phyloP scores from a whole-genome alignment of 129 eudicot species.

The Scalesia atractyloides region DNA sequence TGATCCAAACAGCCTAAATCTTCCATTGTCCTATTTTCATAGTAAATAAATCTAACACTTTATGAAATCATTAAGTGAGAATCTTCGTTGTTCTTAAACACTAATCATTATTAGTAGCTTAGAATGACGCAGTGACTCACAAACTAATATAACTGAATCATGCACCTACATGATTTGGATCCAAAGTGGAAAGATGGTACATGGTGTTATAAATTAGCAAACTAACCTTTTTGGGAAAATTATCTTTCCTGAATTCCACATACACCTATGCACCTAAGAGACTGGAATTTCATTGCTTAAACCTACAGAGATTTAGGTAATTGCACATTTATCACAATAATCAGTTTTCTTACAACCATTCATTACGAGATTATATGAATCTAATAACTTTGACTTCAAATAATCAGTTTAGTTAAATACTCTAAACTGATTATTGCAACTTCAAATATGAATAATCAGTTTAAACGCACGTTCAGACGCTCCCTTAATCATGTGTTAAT shows the following conservation, averaged over 20 bases:
- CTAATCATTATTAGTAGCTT: background rate
- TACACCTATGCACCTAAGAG: constrained; percentile 4
- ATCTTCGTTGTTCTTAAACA: constrained; percentile 1
- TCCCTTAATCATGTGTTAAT: background rate
- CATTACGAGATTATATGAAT: background rate
- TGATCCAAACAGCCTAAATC: constrained; percentile 5
- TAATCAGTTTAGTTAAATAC: background rate
- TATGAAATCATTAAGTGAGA: background rate
- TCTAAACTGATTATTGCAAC: background rate
- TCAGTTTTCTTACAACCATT: constrained; percentile 4
- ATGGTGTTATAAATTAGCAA: background rate
- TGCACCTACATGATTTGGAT: constrained; percentile 13
- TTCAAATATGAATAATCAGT: background rate
- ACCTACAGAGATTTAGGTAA: background rate
- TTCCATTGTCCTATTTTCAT: background rate
- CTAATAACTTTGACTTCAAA: background rate
- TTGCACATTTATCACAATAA: constrained; percentile 8
- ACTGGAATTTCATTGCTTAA: background rate
- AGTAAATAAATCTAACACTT: background rate
- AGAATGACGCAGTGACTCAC: background rate
- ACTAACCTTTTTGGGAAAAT: background rate
- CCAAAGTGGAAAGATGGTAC: background rate
- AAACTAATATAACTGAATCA: constrained; percentile 6
- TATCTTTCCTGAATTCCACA: background rate
- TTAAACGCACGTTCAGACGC: background rate